A percentile compares a stretch with the other conserved stretches of the same genome.
phyloP scores from a whole-genome alignment of 2,329 filamentous ascomycete species.

The Diplodia seriata region DNA sequence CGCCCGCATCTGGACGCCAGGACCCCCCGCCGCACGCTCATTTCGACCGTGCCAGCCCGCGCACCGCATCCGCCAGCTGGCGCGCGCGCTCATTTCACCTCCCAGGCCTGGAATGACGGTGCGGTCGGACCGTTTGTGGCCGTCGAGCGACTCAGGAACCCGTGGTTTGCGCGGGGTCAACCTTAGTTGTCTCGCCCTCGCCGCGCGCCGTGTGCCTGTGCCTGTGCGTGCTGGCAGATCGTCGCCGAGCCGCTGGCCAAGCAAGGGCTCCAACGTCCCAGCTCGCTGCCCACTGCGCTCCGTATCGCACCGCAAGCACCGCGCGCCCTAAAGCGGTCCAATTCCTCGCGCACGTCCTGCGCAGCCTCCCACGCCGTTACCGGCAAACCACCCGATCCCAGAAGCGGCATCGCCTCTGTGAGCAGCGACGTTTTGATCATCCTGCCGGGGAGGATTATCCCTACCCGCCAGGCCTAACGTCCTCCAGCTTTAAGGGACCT shows the following conservation, averaged over 20 bases:
- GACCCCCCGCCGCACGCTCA: constrained; percentile 3
- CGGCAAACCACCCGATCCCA: constrained; percentile 30
- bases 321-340: constrained; percentile 27
- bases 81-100: constrained; percentile 5
- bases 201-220: constrained; percentile 27
- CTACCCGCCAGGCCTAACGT: constrained; percentile 24
- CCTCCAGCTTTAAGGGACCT: constrained; percentile 32
- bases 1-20: constrained; percentile 3
- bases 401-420: constrained; percentile 31
- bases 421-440: constrained; percentile 26
- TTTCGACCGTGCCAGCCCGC: constrained; percentile 2
- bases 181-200: constrained; percentile 21
- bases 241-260: constrained; percentile 24
- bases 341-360: constrained; percentile 29
- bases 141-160: constrained; percentile 5
- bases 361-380: constrained; percentile 29
- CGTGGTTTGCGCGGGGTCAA: constrained; percentile 19
- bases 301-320: constrained; percentile 28
- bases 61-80: constrained; percentile 3
- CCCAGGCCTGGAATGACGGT: constrained; percentile 7
- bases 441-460: constrained; percentile 31
- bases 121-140: constrained; percentile 3
- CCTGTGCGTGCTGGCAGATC: constrained; percentile 27
- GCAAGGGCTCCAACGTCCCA: constrained; percentile 31
- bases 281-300: constrained; percentile 23